Evolutionary conservation across 1,284 basidiomycete genomes (phyloP).

Genomic region (Apiotrichum mycotoxinovorans): DNA sequence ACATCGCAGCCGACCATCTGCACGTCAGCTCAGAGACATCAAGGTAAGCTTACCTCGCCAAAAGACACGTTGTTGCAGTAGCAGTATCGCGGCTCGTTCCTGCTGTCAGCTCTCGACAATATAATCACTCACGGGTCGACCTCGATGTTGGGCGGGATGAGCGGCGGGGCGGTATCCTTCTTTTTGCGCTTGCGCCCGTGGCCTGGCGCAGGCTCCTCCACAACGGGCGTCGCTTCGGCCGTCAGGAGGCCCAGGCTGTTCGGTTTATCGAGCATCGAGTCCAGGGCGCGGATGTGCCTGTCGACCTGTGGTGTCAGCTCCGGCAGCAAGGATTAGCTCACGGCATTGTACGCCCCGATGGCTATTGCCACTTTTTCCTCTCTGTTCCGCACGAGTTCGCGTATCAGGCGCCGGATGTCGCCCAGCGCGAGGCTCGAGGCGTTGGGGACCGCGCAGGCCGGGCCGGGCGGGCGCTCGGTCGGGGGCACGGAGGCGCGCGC

Average conservation of each 20-base stretch:
- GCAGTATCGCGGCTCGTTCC: constrained; percentile 54
- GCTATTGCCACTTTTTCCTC: constrained; percentile 55
- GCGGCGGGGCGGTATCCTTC: not conserved
- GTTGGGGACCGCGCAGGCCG: too few relatives aligned
- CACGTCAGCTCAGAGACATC: constrained; percentile 3
- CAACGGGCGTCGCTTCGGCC: constrained; percentile 2
- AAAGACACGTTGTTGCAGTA: constrained; percentile 54
- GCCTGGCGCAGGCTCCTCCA: not conserved
- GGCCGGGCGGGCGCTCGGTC: too few relatives aligned
- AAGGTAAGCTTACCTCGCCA: constrained; percentile 42
- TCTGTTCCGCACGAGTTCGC: constrained; percentile 47
- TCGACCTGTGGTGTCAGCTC: constrained; percentile 46
- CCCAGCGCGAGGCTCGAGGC: constrained; percentile 22
- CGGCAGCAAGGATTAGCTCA: constrained; percentile 17
- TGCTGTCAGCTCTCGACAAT: not conserved
- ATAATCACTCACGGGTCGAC: constrained; percentile 4
- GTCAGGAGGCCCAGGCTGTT: constrained; percentile 41
- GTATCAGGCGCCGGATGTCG: constrained; percentile 39
- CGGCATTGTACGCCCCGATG: constrained; percentile 52
- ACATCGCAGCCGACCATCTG: constrained; percentile 49
- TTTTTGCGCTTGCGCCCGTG: constrained; percentile 29
- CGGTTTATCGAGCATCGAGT: constrained; percentile 49
- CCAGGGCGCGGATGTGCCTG: constrained; percentile 54
- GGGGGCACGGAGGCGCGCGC: too few relatives aligned
- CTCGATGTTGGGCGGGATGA: constrained; percentile 7